Base-by-base conservation (phyloP, 768 basidiomycete genomes). In the Rhodotorula sphaerocarpa region DNA sequence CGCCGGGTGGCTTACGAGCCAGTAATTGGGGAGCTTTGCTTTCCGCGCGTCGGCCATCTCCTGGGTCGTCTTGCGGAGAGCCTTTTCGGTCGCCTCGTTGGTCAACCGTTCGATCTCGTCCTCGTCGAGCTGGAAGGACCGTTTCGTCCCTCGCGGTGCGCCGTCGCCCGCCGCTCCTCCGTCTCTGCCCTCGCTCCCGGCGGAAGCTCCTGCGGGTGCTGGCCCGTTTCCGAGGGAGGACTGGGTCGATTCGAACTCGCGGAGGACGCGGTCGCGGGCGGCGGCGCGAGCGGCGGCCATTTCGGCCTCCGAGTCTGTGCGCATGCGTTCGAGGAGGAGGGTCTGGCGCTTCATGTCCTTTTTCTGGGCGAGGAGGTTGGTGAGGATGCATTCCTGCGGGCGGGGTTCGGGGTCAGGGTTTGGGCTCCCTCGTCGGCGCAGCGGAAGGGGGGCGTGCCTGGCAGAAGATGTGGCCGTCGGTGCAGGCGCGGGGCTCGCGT, bases 341-440 rank as follows among this genome's bases (percentile, higher is more conserved):
- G 91, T 89, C 75, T 95, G 89, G n/a, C 82, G 79, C 76, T 93
- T 91, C 67, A 97, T 91, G 66, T 88, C 86, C 68, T 86, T 86
- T 77, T 90, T 92, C 79, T 97, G 95, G 31, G 80, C 78, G 69
- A 93, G 74, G 33, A 93, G 82, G 72, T 92, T 88, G 3, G 86
- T 83, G 63, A 91, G 83, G 30, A 86, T 86, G 71, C 95, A 97
- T 77, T 96, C 93, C 73, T 50, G 48, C 7, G 11, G 45, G n/a
- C 70, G 46, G 36, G 36, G 10, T 11, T 27, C 47, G 20, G 30
- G 27, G 27, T 42, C 30, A 50, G 48, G 20, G 6, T 16, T 16
- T 18, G 36, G 36, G 36, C 36, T 39, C n/a, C n/a, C n/a, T 5
- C 25, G 15, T n/a, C 20, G 15, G 43, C 4, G 10, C 16, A 39